A percentile compares a stretch with the other conserved stretches of the same genome.
phyloP scores from a whole-genome alignment of 106 monocot genomes.

The Apostasia ramifera region DNA sequence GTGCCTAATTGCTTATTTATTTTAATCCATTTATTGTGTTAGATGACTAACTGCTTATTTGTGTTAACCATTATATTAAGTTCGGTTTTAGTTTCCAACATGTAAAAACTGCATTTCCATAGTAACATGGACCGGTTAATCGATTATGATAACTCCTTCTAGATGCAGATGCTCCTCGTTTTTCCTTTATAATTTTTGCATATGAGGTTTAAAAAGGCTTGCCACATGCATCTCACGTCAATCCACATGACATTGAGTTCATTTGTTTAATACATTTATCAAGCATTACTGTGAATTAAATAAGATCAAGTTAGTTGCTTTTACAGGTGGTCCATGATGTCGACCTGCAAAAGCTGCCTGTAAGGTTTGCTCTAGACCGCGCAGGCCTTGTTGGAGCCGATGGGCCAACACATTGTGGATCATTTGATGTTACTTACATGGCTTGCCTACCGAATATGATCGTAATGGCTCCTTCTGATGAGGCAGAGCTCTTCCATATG shows the following conservation, averaged over 20 bases:
- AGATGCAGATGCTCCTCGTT: neutral
- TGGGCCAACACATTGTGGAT: slow-evolving; percentile 84
- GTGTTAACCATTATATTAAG: no score
- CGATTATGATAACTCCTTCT: neutral
- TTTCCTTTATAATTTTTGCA: neutral
- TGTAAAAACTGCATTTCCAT: no score
- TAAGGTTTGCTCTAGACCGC: slow-evolving; percentile 92
- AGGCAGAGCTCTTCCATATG: slow-evolving; percentile 95
- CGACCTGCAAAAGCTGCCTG: slow-evolving; percentile 89
- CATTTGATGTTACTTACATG: slow-evolving; percentile 96
- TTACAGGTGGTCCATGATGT: slow-evolving; percentile 91
- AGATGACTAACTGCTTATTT: no score
- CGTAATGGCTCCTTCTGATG: slow-evolving; percentile 95
- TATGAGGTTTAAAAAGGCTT: neutral
- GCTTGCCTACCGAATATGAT: slow-evolving; percentile 96
- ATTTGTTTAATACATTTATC: no score
- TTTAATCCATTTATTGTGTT: no score
- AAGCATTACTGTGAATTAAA: no score
- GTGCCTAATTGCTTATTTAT: no score
- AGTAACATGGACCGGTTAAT: neutral
- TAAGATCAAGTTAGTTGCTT: neutral
- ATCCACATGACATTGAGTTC: no score
- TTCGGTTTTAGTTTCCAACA: no score
- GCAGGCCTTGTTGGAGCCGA: slow-evolving; percentile 95
- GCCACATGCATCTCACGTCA: no score